Evolutionary conservation across 2,329 filamentous ascomycete species (phyloP), one percentile per base, ranked within the genome.

Genomic region (Tricladium varicosporioides): DNA sequence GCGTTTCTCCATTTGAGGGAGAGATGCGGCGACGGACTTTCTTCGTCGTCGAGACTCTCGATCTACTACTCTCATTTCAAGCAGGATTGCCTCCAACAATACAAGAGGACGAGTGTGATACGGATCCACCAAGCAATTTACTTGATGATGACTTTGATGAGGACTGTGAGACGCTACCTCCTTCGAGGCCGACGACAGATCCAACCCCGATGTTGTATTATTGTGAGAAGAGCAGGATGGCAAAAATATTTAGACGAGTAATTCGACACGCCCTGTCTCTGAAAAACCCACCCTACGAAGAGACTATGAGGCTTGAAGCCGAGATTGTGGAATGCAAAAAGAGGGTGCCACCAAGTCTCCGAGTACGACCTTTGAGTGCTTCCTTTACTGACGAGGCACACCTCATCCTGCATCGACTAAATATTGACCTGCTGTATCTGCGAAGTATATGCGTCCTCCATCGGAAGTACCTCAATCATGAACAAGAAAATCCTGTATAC

Each of bases 71-170:
- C 27, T 81, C 83, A 1, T 87, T 86, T 65, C 84, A 88, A 66
- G 77, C 87, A 60, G 86, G 85, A 2, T 73, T 89, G 52, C 86
- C 86, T 1, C 80, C 80, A 65, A 84, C 88, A 81, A 77, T 88
- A 48, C 78, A 83, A 56, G 78, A 79, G 22, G 80, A 83, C 36
- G 84, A 88, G 59, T 81, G 78, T 48, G 86, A 89, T 65, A 85
- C 83, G 0, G 73, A 77, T 1, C 67, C 85, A 18, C 85, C 85
- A 13, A 76, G 77, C 32, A 88, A 88, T 67, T 69, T 88, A 42
- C 76, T 81, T 48, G 86, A 89, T 65, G 79, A 83, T 19, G 85
- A 89, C 65, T 86, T 89, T 61, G 76, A 77, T 59, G 78, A 83
- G 66, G 72, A 81, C 58, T 78, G 75, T 48, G 71, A 72, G 19